Percentiles rank a stretch among this genome's conserved stretches.
phyloP scores from a whole-genome alignment of 768 basidiomycete species.

The Tulasnella calospora region DNA sequence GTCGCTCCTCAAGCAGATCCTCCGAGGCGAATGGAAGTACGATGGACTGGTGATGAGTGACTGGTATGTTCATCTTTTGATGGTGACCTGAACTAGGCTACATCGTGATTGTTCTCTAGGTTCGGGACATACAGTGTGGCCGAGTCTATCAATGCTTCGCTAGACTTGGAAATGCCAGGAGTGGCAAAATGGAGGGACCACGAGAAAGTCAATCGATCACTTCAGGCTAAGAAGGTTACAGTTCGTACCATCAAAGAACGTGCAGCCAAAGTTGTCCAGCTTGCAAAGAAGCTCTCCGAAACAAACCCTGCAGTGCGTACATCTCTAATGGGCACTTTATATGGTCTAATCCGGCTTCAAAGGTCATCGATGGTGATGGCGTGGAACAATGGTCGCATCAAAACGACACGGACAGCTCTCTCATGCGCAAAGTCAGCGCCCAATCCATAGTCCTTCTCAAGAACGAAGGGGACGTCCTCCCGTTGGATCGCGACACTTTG shows the following conservation, averaged over 20 bases:
- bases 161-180: slow-evolving; percentile 63
- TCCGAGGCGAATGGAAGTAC: slow-evolving; percentile 63
- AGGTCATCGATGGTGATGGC: slow-evolving; percentile 47
- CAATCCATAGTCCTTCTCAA: slow-evolving; percentile 64
- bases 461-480: slow-evolving; percentile 55
- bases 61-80: slow-evolving; percentile 37
- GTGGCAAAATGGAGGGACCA: slow-evolving; percentile 32
- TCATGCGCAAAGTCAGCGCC: slow-evolving; percentile 54
- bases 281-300: slow-evolving; percentile 42
- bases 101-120: background rate
- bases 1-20: slow-evolving; percentile 47
- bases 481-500: slow-evolving; percentile 40
- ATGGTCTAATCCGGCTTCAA: slow-evolving; percentile 53
- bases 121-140: slow-evolving; percentile 44
- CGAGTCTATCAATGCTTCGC: slow-evolving; percentile 52
- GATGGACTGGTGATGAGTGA: slow-evolving; percentile 60
- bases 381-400: slow-evolving; percentile 53
- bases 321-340: slow-evolving; percentile 57
- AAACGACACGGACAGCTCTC: slow-evolving; percentile 47
- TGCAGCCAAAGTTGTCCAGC: slow-evolving; percentile 29
- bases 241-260: slow-evolving; percentile 31
- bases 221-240: slow-evolving; percentile 44
- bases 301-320: slow-evolving; percentile 56
- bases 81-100: background rate
- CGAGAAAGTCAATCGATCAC: slow-evolving; percentile 20